Evolutionary conservation across 805 yeast genomes (phyloP).

Genomic region (Middelhovenomyces tepae): DNA sequence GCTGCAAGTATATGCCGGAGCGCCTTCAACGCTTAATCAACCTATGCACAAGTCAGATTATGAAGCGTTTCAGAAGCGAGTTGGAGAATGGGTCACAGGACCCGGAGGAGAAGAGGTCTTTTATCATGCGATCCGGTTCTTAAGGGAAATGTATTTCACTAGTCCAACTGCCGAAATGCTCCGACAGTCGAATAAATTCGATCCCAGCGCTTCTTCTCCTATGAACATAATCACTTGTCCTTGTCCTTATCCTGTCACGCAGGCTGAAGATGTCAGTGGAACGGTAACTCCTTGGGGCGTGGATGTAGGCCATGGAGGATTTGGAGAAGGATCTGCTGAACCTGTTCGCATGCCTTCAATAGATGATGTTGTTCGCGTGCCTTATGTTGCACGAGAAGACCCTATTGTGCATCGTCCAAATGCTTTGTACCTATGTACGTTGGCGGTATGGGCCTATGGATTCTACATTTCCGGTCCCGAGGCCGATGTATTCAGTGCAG

Average conservation of each 20-base stretch:
- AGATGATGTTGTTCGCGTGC: conserved; percentile 11
- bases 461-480: conserved; percentile 26
- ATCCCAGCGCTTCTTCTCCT: not conserved
- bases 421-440: conserved; percentile 20
- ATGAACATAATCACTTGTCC: conserved; percentile 9
- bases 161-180: conserved; percentile 39
- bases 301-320: conserved; percentile 17
- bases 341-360: conserved; percentile 5
- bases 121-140: conserved; percentile 51
- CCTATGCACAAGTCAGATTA: conserved; percentile 44
- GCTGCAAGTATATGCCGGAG: conserved; percentile 70
- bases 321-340: not conserved
- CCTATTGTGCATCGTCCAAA: conserved; percentile 24
- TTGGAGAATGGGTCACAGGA: conserved; percentile 44
- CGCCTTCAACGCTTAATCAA: conserved; percentile 72
- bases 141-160: conserved; percentile 53
- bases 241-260: conserved; percentile 12
- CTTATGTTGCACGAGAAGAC: conserved; percentile 19
- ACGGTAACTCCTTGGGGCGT: no score
- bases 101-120: conserved; percentile 43
- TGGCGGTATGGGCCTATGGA: conserved; percentile 28
- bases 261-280: conserved; percentile 11
- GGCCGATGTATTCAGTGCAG: conserved; percentile 9
- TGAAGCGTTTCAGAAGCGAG: conserved; percentile 39
- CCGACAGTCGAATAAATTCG: conserved; percentile 16